phyloP scores from a whole-genome alignment of 2,329 filamentous ascomycete genomes.

The Nothophoma quercina region DNA sequence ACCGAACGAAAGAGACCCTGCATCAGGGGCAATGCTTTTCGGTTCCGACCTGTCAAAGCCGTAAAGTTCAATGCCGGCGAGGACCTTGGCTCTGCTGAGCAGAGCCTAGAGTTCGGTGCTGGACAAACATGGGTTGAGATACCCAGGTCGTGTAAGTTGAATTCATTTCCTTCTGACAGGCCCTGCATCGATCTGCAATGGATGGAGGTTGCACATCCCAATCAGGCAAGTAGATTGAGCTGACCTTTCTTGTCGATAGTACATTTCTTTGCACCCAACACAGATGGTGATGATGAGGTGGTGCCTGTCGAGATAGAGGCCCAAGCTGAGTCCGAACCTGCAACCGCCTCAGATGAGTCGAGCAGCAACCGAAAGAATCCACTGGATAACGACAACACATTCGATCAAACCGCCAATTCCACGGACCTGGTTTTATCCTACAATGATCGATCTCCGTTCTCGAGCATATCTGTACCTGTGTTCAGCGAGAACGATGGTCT shows the following conservation, averaged over 20 bases:
- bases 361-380: neutral
- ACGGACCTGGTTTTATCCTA: slow-evolving; percentile 16
- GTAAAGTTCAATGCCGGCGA: slow-evolving; percentile 45
- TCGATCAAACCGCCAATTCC: slow-evolving; percentile 3
- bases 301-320: slow-evolving; percentile 13
- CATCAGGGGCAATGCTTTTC: slow-evolving; percentile 41
- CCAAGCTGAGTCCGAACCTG: slow-evolving; percentile 19
- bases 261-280: slow-evolving; percentile 40
- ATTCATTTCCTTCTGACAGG: neutral
- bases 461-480: slow-evolving; percentile 14
- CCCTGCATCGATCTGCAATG: neutral
- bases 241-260: slow-evolving; percentile 22
- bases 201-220: neutral
- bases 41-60: slow-evolving; percentile 39
- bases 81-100: slow-evolving; percentile 40
- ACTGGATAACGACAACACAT: neutral
- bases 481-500: slow-evolving; percentile 21
- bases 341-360: slow-evolving; percentile 21
- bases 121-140: slow-evolving; percentile 41
- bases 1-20: slow-evolving; percentile 37
- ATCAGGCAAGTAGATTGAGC: slow-evolving; percentile 2
- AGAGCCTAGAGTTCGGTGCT: slow-evolving; percentile 35
- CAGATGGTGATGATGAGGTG: slow-evolving; percentile 32
- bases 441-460: slow-evolving; percentile 16
- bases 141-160: slow-evolving; percentile 31